Evolutionary conservation across 495 filamentous ascomycete genomes (phyloP), one percentile per base, ranked within the genome.

Genomic region (Hapsidospora chrysogenum): DNA sequence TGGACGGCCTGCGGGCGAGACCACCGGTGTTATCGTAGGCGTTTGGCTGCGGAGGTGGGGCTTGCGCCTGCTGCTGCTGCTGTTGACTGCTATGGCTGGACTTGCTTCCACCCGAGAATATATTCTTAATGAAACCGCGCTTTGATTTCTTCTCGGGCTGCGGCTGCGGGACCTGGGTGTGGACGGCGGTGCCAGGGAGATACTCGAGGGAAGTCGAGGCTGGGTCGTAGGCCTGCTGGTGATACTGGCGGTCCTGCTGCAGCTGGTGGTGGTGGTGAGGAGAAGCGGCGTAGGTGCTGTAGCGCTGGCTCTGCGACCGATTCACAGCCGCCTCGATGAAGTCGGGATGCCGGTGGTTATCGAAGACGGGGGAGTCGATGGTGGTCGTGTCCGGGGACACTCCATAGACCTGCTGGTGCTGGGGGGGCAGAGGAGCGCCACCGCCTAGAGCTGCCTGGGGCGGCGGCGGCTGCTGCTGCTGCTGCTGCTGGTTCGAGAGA

Each of bases 1-100:
- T 66, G 10, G 67, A 70, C 10, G 60, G 56, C 39, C 62, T 51
- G 38, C 65, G 64, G 33, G 42, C 52, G 9, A 64, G 31, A 11
- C 56, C 56, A 8, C 46, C 35, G 18, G 48, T 41, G 48, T 54
- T 60, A 42, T 57, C 57, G 53, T 62, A 58, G 9, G 57, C 48
- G 33, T 40, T 42, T 15, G 46, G 41, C 14, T 40, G 21, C 21
- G 19, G 27, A 37, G 61, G 33, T 53, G 50, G 40, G 5, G 20
- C 11, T 9, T 19, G 9, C 27, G 30, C 10, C n/a, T 17, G 28
- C 13, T 6, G 18, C 20, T 33, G 37, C 23, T 26, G 28, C 30
- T 55, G 51, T 14, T 52, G 57, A 33, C 58, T 50, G 30, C 45
- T 36, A 35, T 55, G 50, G 19, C n/a, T n/a, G n/a, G 52, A 56